Percentiles rank a stretch among this genome's conserved stretches.
Evolutionary conservation across 352 stramenopile species (phyloP).

Genomic region (Poterioochromonas sp.): DNA sequence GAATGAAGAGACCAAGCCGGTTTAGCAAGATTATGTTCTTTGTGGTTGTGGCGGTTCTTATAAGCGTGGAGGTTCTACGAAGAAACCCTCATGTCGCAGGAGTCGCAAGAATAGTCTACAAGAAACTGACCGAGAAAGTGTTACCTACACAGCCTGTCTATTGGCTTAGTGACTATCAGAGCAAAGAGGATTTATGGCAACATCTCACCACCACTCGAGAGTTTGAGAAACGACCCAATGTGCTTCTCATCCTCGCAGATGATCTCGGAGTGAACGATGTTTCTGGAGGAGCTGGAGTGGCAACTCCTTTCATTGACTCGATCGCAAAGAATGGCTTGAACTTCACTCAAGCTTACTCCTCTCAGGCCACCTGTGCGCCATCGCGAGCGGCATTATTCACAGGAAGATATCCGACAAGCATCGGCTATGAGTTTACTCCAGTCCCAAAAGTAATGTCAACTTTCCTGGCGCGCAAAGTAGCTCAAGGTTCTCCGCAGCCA

Average conservation of each 20-base stretch:
- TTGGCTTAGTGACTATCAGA: no score
- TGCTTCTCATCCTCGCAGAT: slow-evolving; percentile 18
- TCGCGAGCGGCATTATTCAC: background rate
- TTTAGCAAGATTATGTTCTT: no score
- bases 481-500: background rate
- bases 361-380: slow-evolving; percentile 17
- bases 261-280: slow-evolving; percentile 22
- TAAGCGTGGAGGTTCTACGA: no score
- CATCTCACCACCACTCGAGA: no score
- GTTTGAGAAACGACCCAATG: background rate
- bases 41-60: no score
- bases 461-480: background rate
- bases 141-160: background rate
- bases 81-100: no score
- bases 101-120: no score
- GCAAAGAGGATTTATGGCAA: no score
- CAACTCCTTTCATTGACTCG: slow-evolving; percentile 20
- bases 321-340: background rate
- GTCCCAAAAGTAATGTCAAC: background rate
- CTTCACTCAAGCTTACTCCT: background rate
- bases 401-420: background rate
- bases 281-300: background rate
- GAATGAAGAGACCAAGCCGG: no score
- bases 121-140: background rate
- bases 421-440: slow-evolving; percentile 19